Conservation (phyloP, 78 protist species). For the Dictyostelium brefeldianum region DNA sequence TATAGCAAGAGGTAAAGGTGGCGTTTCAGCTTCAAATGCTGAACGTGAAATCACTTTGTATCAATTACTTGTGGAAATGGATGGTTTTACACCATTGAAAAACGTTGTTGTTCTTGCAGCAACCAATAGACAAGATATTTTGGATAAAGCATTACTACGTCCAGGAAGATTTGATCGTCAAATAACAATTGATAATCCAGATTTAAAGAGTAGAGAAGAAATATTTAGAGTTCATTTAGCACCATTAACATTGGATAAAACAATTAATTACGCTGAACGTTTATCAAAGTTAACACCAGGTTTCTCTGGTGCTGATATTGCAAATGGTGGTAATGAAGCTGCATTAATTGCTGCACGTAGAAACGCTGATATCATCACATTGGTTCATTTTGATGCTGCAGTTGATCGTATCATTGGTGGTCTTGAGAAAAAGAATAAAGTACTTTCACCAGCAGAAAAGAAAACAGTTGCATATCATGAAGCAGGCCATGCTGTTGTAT, state of each 20-base stretch:
- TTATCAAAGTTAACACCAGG: conserved; percentile 93
- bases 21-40: conserved; percentile 84
- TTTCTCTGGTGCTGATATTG: conserved; percentile 96
- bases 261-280: conserved; percentile 41
- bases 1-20: conserved; percentile 76
- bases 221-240: conserved; percentile 97
- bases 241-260: conserved; percentile 50
- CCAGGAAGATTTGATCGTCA: conserved; percentile 99
- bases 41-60: conserved; percentile 99
- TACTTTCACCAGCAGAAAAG: conserved; percentile 82
- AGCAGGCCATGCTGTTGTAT: conserved; percentile 87
- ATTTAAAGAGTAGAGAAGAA: conserved; percentile 89
- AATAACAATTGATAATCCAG: conserved; percentile 96
- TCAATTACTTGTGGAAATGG: conserved; percentile 99
- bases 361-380: conserved; percentile 44
- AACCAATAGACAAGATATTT: conserved; percentile 93
- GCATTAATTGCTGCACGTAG: conserved; percentile 93
- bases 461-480: conserved; percentile 97
- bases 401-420: conserved; percentile 97
- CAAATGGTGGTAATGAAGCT: conserved; percentile 89
- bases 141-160: conserved; percentile 98
- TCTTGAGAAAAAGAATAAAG: conserved; percentile 87
- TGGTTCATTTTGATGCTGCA: conserved; percentile 94
- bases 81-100: conserved; percentile 93
- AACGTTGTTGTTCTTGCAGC: conserved; percentile 97